phyloP scores from a whole-genome alignment of 768 basidiomycete genomes.

The Vishniacozyma victoriae region DNA sequence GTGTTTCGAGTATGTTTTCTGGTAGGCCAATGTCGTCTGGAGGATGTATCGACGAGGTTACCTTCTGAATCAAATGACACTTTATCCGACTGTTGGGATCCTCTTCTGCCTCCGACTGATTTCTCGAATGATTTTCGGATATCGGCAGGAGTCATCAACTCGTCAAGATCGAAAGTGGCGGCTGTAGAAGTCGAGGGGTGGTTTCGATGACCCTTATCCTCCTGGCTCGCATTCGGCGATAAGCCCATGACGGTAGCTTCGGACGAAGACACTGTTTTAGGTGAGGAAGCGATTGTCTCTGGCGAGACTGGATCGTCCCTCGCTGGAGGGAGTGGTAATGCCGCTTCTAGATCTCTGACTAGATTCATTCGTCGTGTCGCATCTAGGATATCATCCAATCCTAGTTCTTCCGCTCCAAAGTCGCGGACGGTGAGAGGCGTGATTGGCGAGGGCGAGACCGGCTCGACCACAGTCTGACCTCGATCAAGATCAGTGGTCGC shows the following conservation, averaged over 20 bases:
- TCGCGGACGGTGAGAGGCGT: conserved; percentile 1
- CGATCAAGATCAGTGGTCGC: background rate
- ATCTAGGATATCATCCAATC: conserved; percentile 12
- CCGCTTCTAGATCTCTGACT: background rate
- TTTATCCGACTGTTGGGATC: no score
- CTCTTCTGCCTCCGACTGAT: no score
- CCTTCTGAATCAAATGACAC: no score
- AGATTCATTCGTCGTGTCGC: background rate
- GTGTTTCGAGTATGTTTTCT: no score
- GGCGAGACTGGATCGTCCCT: background rate
- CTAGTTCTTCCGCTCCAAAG: conserved; percentile 1
- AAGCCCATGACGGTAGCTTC: background rate
- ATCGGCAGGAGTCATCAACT: background rate
- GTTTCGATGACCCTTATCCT: background rate
- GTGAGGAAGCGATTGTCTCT: background rate
- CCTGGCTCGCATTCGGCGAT: background rate
- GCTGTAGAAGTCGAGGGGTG: background rate
- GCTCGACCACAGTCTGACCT: background rate
- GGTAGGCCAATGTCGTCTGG: no score
- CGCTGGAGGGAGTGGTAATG: background rate
- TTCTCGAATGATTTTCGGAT: background rate
- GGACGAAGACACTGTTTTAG: background rate
- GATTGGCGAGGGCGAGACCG: background rate
- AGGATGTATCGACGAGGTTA: no score
- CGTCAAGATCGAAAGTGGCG: background rate